Percentiles rank a stretch among this genome's conserved stretches.
Evolutionary conservation across 257 asterid genomes (phyloP).

Genomic region (Echium plantagineum): DNA sequence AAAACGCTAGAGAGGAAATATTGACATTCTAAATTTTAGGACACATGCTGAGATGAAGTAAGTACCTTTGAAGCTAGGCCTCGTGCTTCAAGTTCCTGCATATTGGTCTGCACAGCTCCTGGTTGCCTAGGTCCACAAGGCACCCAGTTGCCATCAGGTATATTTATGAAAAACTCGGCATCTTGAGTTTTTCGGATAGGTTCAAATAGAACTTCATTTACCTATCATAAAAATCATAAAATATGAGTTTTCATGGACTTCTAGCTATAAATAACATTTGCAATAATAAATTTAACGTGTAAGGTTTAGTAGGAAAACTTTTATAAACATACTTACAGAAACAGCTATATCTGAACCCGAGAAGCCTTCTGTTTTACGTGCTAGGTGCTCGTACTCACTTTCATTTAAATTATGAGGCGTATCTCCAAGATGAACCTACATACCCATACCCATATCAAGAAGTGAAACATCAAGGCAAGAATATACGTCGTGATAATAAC

Average conservation of each 20-base stretch:
- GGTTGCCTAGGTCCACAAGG: constrained; percentile 93
- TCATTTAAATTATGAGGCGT: constrained; percentile 24
- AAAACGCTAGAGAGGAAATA: background rate
- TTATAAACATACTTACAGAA: constrained; percentile 1
- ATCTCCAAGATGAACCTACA: constrained; percentile 41
- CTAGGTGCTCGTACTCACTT: background rate
- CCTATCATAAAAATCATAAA: constrained; percentile 32
- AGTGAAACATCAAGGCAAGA: background rate
- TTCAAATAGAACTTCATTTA: constrained; percentile 88
- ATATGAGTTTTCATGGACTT: background rate
- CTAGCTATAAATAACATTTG: background rate
- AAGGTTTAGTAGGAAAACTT: background rate
- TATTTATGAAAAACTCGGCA: constrained; percentile 62
- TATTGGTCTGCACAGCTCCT: constrained; percentile 69
- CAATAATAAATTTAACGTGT: background rate
- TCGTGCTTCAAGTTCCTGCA: constrained; percentile 76
- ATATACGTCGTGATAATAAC: background rate
- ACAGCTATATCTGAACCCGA: constrained; percentile 1
- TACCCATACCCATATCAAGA: background rate
- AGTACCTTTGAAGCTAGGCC: constrained; percentile 80
- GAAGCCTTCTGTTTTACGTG: background rate
- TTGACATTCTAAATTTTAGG: background rate
- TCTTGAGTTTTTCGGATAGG: constrained; percentile 99
- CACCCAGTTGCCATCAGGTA: constrained; percentile 48
- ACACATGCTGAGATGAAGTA: background rate